Evolutionary conservation across 257 asterid species (phyloP).

Genomic region (Solanum habrochaites): DNA sequence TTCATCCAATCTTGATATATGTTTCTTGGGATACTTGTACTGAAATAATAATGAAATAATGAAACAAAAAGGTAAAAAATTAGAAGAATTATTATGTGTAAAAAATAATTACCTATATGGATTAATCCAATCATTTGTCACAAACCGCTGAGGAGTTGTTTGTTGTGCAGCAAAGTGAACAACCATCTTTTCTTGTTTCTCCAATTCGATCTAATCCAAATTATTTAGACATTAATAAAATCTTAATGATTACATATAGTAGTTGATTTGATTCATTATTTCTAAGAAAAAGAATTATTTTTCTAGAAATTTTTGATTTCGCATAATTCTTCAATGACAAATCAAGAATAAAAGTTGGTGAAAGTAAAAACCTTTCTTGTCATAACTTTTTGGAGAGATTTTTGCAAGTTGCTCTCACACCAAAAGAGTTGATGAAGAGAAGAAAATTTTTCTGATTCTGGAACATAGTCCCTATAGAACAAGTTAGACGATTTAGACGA

Average conservation of each 20-base stretch:
- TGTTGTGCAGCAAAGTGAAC: neutral
- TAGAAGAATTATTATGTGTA: neutral
- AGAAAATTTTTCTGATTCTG: neutral
- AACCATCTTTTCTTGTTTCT: neutral
- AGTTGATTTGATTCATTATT: neutral
- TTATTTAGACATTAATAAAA: neutral
- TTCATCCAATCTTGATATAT: too few species aligned
- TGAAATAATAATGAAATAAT: neutral
- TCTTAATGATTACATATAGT: too few species aligned
- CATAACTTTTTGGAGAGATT: neutral
- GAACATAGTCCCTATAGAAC: neutral
- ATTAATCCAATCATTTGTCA: neutral
- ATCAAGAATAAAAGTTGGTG: neutral
- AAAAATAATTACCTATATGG: neutral
- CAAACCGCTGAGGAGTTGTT: neutral
- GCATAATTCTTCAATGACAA: neutral
- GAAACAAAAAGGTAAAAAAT: neutral
- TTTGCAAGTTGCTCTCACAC: neutral
- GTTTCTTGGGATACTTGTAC: neutral
- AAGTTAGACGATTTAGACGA: too few species aligned
- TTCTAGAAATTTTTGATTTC: neutral
- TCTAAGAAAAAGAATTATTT: too few species aligned
- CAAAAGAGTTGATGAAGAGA: neutral
- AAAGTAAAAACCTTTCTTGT: too few species aligned
- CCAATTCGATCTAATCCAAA: conserved; percentile 10